Evolutionary conservation across 2,329 filamentous ascomycete species (phyloP).

Genomic region (Epichloe coenophiala): DNA sequence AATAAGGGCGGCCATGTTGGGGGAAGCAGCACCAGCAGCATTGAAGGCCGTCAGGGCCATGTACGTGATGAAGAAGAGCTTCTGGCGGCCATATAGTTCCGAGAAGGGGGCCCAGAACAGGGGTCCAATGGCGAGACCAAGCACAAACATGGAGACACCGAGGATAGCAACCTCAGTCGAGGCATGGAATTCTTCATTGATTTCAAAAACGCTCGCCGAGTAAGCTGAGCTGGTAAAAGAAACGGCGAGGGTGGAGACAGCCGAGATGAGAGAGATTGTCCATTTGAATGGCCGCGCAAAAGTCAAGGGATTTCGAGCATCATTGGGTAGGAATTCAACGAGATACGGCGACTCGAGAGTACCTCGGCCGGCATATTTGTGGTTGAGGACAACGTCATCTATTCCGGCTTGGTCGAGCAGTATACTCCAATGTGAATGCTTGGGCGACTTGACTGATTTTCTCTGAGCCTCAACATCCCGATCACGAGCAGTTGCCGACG

Average conservation of each 20-base stretch:
- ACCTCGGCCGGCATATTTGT: constrained; percentile 45
- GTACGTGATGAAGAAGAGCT: constrained; percentile 47
- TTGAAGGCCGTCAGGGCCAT: constrained; percentile 47
- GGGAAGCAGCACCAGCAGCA: constrained; percentile 40
- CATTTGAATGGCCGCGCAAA: constrained; percentile 48
- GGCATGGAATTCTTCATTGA: constrained; percentile 41
- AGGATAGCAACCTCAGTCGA: constrained; percentile 40
- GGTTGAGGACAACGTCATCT: constrained; percentile 40
- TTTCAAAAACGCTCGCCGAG: constrained; percentile 39
- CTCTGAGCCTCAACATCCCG: constrained; percentile 30
- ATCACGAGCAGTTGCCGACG: constrained; percentile 12
- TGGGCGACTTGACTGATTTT: constrained; percentile 12
- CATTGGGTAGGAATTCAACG: constrained; percentile 53
- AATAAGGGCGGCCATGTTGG: constrained; percentile 45
- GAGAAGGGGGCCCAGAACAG: constrained; percentile 53
- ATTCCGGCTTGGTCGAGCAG: constrained; percentile 45
- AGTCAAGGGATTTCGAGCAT: constrained; percentile 53
- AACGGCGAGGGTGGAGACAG: constrained; percentile 54
- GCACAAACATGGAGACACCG: constrained; percentile 50
- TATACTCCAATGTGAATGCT: constrained; percentile 34
- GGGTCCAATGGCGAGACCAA: constrained; percentile 49
- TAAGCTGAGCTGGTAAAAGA: constrained; percentile 58
- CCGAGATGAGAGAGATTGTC: constrained; percentile 48
- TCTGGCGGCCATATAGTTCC: constrained; percentile 48
- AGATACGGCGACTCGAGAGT: constrained; percentile 54